Evolutionary conservation across 2,329 filamentous ascomycete genomes (phyloP).

Genomic region (Sporothrix euskadiensis): DNA sequence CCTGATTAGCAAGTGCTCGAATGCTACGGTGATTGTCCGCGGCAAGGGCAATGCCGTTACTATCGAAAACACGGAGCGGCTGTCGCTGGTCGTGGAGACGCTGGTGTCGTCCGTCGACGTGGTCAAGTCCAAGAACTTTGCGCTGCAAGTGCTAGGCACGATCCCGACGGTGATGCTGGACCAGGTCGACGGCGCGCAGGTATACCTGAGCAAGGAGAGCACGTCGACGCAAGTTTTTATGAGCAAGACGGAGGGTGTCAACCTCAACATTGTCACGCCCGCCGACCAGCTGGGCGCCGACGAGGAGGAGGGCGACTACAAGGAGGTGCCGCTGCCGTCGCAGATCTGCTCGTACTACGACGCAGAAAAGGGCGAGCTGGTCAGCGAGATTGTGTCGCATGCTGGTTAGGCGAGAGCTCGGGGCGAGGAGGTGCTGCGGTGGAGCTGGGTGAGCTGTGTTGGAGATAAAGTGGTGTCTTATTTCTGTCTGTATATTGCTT

Average conservation of each 20-base stretch:
- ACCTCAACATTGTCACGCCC: conserved; percentile 72
- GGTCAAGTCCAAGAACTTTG: conserved; percentile 93
- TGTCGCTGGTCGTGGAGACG: conserved; percentile 84
- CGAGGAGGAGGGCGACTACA: conserved; percentile 74
- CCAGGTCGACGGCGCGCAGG: conserved; percentile 83
- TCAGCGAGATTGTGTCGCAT: conserved; percentile 95
- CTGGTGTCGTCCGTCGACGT: conserved; percentile 91
- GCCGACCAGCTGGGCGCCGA: conserved; percentile 80
- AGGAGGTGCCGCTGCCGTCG: conserved; percentile 82
- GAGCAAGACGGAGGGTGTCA: conserved; percentile 84
- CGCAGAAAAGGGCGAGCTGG: conserved; percentile 67
- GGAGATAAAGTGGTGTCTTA: not conserved
- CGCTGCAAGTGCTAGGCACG: conserved; percentile 83
- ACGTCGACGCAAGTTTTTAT: conserved; percentile 78
- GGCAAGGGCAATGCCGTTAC: conserved; percentile 98
- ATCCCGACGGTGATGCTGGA: conserved; percentile 89
- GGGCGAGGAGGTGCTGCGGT: not conserved
- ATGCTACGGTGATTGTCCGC: conserved; percentile 82
- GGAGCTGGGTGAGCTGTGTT: not conserved
- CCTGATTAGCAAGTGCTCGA: conserved; percentile 88
- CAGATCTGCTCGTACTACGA: conserved; percentile 81
- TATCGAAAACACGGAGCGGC: conserved; percentile 81
- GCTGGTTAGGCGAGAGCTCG: conserved; percentile 59
- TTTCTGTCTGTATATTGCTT: conserved; percentile 4
- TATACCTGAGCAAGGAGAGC: conserved; percentile 84